Percentiles rank a stretch among this genome's conserved stretches.
phyloP scores from a whole-genome alignment of 441 rosid species.

The Aleurites moluccanus region DNA sequence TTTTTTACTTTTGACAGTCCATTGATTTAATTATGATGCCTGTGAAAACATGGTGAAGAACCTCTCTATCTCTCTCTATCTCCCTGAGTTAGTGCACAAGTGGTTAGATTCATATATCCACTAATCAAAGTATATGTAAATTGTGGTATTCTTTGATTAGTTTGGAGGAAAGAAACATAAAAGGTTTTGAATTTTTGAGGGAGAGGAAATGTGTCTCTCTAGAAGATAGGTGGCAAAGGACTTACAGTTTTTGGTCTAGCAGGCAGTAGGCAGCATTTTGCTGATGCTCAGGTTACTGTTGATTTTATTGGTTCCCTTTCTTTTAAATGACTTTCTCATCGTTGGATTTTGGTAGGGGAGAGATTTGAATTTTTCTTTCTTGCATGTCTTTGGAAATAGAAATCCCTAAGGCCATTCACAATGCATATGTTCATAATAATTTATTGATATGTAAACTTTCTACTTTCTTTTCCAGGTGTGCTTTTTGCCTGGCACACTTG shows the following conservation, averaged over 20 bases:
- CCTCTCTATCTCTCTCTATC: neutral
- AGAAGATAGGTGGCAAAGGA: neutral
- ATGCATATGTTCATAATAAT: conserved; percentile 3
- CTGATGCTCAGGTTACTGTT: neutral
- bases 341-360: neutral
- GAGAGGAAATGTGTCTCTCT: neutral
- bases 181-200: neutral
- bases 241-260: neutral
- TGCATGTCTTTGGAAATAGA: neutral
- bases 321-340: neutral
- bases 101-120: neutral
- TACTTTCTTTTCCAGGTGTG: conserved; percentile 62
- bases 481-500: conserved; percentile 92
- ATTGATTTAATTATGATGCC: conserved; percentile 1
- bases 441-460: conserved; percentile 15
- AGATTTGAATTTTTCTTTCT: neutral
- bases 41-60: neutral
- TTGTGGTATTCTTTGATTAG: neutral
- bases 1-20: neutral
- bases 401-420: neutral
- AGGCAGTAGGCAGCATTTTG: conserved; percentile 2
- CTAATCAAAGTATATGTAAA: neutral
- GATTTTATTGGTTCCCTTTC: neutral
- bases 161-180: neutral
- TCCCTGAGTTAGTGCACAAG: neutral